Percentiles rank a stretch among this genome's conserved stretches.
Evolutionary conservation across 2,329 filamentous ascomycete species (phyloP).

Genomic region (Phialophora expanda): DNA sequence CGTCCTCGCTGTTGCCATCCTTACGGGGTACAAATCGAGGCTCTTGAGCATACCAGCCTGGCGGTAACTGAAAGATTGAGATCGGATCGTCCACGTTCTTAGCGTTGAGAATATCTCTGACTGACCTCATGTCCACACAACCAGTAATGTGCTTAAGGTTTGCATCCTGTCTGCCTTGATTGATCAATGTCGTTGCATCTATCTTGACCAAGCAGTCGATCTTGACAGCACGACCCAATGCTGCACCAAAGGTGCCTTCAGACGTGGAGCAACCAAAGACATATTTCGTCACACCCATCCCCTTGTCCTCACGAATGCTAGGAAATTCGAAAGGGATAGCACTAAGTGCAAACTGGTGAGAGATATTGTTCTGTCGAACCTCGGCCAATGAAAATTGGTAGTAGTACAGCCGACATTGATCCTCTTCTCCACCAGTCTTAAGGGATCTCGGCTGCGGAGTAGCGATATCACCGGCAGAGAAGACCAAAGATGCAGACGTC

Average conservation of each 20-base stretch:
- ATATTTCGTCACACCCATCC: slow-evolving; percentile 65
- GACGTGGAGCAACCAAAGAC: slow-evolving; percentile 71
- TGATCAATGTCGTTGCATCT: slow-evolving; percentile 61
- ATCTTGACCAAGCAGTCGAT: slow-evolving; percentile 70
- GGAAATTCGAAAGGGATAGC: slow-evolving; percentile 73
- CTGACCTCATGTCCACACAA: slow-evolving; percentile 64
- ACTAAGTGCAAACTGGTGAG: slow-evolving; percentile 68
- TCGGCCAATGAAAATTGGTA: slow-evolving; percentile 60
- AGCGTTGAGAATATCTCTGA: slow-evolving; percentile 59
- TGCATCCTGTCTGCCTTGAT: slow-evolving; percentile 54
- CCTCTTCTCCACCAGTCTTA: slow-evolving; percentile 56
- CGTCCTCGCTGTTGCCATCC: slow-evolving; percentile 60
- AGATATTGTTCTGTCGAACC: slow-evolving; percentile 49
- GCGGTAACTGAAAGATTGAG: slow-evolving; percentile 65
- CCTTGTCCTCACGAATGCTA: slow-evolving; percentile 58
- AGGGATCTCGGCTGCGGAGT: slow-evolving; percentile 54
- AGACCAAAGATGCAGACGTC: slow-evolving; percentile 69
- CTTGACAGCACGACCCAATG: slow-evolving; percentile 68
- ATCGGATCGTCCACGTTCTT: slow-evolving; percentile 60
- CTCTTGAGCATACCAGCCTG: slow-evolving; percentile 69
- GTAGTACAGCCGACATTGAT: slow-evolving; percentile 73
- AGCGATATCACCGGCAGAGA: slow-evolving; percentile 66
- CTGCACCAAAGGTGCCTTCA: slow-evolving; percentile 62
- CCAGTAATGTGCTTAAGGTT: slow-evolving; percentile 59
- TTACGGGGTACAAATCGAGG: slow-evolving; percentile 65